A percentile compares a stretch with the other conserved stretches of the same genome.
phyloP scores from a whole-genome alignment of 495 filamentous ascomycete genomes.

The Tuber calosporum region DNA sequence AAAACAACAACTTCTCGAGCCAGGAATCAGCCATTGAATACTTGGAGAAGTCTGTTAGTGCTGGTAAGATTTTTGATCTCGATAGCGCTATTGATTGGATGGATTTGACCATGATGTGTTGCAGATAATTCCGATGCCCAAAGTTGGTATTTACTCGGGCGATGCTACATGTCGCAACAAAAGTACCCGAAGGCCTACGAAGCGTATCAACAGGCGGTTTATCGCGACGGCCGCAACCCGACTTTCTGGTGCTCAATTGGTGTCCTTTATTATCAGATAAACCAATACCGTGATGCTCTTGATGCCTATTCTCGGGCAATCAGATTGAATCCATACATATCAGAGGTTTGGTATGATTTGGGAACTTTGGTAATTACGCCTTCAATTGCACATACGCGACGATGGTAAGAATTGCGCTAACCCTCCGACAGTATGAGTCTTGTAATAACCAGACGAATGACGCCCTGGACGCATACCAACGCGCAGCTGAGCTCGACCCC shows the following conservation, averaged over 20 bases:
- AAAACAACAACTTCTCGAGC: constrained; percentile 77
- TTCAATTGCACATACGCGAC: constrained; percentile 8
- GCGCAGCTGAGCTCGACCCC: constrained; percentile 90
- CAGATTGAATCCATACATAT: constrained; percentile 95
- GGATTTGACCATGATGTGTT: constrained; percentile 42
- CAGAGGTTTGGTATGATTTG: constrained; percentile 98
- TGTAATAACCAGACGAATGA: constrained; percentile 98
- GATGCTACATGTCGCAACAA: constrained; percentile 99
- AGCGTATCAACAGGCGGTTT: constrained; percentile 97
- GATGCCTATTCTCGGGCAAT: constrained; percentile 98
- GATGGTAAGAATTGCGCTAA: constrained; percentile 30
- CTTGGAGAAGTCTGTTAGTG: constrained; percentile 90
- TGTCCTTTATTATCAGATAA: constrained; percentile 99
- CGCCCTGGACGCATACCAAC: constrained; percentile 89
- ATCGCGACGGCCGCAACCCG: constrained; percentile 94
- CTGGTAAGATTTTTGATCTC: constrained; percentile 55
- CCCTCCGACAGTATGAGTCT: constrained; percentile 71
- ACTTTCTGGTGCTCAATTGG: constrained; percentile 99
- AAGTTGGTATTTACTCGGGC: constrained; percentile 96
- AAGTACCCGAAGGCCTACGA: constrained; percentile 99
- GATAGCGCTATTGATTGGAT: constrained; percentile 11
- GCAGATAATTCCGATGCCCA: constrained; percentile 89
- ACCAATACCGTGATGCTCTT: constrained; percentile 96
- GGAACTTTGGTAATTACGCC: constrained; percentile 75
- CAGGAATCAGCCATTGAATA: constrained; percentile 97